phyloP scores from a whole-genome alignment of 1,284 basidiomycete species.

The Malassezia japonica region DNA sequence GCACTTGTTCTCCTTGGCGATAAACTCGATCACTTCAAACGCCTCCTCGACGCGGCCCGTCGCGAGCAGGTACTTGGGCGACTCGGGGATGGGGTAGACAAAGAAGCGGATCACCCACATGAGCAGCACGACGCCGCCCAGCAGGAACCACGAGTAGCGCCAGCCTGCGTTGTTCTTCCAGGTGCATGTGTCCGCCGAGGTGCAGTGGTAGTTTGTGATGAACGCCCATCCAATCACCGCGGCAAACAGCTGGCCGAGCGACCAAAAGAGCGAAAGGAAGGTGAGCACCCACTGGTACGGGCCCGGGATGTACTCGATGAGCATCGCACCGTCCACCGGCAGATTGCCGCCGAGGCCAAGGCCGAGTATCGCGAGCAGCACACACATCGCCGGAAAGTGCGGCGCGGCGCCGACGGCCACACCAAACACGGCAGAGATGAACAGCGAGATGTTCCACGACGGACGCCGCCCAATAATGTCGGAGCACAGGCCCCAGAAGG shows the following conservation, averaged over 20 bases:
- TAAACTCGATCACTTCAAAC: conserved; percentile 59
- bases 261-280: conserved; percentile 61
- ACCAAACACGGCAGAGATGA: conserved; percentile 57
- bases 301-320: conserved; percentile 38
- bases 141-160: conserved; percentile 56
- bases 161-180: conserved; percentile 56
- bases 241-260: conserved; percentile 55
- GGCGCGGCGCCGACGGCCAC: conserved; percentile 56
- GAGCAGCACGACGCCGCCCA: conserved; percentile 30
- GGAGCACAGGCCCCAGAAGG: conserved; percentile 52
- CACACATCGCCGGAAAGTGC: conserved; percentile 54
- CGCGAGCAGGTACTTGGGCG: conserved; percentile 62
- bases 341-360: conserved; percentile 56
- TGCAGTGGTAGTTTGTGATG: conserved; percentile 52
- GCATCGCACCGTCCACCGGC: conserved; percentile 40
- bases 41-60: conserved; percentile 63
- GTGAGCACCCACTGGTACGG: conserved; percentile 56
- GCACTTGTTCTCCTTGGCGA: conserved; percentile 62
- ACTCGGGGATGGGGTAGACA: conserved; percentile 54
- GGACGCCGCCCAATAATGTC: conserved; percentile 52
- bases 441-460: conserved; percentile 58
- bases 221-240: conserved; percentile 48
- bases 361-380: conserved; percentile 55
- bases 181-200: conserved; percentile 49
- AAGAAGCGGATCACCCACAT: conserved; percentile 46